phyloP scores from a whole-genome alignment of 805 yeast genomes.

The Candida krabiensis region DNA sequence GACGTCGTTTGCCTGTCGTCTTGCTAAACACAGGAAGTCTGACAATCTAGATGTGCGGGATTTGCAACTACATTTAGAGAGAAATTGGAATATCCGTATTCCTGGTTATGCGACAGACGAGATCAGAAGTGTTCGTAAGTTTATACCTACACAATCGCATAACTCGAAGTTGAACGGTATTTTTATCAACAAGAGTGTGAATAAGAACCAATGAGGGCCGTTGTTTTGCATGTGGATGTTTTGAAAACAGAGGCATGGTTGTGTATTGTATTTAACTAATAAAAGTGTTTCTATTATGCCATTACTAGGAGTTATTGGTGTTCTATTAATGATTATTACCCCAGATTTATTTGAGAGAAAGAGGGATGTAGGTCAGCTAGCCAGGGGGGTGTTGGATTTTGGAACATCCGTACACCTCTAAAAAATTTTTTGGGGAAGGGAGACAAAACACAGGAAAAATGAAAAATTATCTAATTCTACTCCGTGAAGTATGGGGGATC shows the following conservation, averaged over 20 bases:
- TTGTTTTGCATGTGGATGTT: too few species aligned
- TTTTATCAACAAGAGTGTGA: slow-evolving; percentile 61
- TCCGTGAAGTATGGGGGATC: too few species aligned
- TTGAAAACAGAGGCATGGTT: too few species aligned
- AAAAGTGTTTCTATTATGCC: not conserved
- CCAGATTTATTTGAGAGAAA: too few species aligned
- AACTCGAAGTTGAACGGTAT: slow-evolving; percentile 70
- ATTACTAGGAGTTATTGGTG: too few species aligned
- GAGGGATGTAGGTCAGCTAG: too few species aligned
- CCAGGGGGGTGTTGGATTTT: too few species aligned
- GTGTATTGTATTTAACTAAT: not conserved
- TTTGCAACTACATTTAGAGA: slow-evolving; percentile 85
- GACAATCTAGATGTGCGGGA: slow-evolving; percentile 87
- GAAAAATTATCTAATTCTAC: too few species aligned
- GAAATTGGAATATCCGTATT: slow-evolving; percentile 91
- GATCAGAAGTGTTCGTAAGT: slow-evolving; percentile 71
- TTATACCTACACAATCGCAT: slow-evolving; percentile 64
- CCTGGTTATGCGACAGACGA: slow-evolving; percentile 95
- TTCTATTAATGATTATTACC: too few species aligned
- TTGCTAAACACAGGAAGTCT: slow-evolving; percentile 91
- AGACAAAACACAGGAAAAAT: too few species aligned
- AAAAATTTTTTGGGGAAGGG: too few species aligned
- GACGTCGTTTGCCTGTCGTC: slow-evolving; percentile 87
- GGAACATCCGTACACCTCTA: too few species aligned
- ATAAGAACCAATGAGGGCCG: slow-evolving; percentile 37